phyloP scores from a whole-genome alignment of 2,329 filamentous ascomycete genomes.

The Colletotrichum sp. region DNA sequence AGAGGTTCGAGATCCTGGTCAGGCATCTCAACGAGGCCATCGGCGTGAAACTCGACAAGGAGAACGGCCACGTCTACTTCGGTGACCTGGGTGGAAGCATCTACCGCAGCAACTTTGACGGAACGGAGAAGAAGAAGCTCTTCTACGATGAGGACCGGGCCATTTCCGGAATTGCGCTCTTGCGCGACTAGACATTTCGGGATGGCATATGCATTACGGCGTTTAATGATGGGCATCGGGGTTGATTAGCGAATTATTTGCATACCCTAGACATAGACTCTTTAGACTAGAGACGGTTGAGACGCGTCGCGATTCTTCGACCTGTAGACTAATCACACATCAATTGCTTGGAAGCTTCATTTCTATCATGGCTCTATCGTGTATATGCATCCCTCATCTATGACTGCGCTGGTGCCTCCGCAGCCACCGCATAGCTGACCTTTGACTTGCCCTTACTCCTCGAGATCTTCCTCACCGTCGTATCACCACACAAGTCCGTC shows the following conservation, averaged over 20 bases:
- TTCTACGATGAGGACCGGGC: slow-evolving; percentile 20
- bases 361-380: background rate
- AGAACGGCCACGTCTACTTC: slow-evolving; percentile 39
- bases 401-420: background rate
- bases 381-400: background rate
- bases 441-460: slow-evolving; percentile 68
- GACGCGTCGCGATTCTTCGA: background rate
- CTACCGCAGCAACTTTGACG: slow-evolving; percentile 39
- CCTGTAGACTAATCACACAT: background rate
- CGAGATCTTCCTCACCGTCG: slow-evolving; percentile 70
- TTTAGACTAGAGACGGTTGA: background rate
- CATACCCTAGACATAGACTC: background rate
- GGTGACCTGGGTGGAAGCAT: slow-evolving; percentile 45
- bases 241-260: background rate
- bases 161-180: background rate
- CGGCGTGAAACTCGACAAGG: slow-evolving; percentile 45
- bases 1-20: slow-evolving; percentile 30
- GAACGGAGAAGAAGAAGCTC: slow-evolving; percentile 29
- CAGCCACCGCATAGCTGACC: slow-evolving; percentile 49
- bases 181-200: background rate
- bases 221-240: background rate
- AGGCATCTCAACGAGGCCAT: slow-evolving; percentile 51
- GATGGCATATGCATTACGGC: background rate
- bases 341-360: background rate
- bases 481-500: slow-evolving; percentile 63